A percentile compares a stretch with the other conserved stretches of the same genome.
Evolutionary conservation across 352 stramenopile genomes (phyloP).

Genomic region (Globisporangium viniferum): DNA sequence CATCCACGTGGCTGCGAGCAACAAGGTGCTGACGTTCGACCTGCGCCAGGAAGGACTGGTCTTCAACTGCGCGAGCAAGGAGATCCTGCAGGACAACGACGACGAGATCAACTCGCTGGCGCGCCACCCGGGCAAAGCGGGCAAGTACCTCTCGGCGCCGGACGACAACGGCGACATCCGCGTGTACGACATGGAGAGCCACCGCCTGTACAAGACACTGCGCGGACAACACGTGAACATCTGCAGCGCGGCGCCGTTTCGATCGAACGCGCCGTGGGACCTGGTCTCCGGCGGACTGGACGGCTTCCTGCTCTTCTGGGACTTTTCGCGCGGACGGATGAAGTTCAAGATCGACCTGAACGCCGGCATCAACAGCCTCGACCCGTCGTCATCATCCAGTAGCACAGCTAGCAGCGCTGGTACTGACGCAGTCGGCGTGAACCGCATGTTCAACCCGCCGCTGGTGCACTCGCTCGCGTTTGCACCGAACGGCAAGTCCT

Average conservation of each 20-base stretch:
- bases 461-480: conserved; percentile 70
- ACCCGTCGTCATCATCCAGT: not conserved
- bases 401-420: not conserved
- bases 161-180: conserved; percentile 71
- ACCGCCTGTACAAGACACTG: conserved; percentile 63
- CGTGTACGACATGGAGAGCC: conserved; percentile 57
- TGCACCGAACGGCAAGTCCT: conserved; percentile 54
- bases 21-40: conserved; percentile 70
- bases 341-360: conserved; percentile 75
- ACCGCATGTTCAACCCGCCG: conserved; percentile 74
- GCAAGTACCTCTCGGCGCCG: conserved; percentile 55
- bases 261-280: conserved; percentile 68
- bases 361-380: conserved; percentile 35
- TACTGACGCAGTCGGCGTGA: conserved; percentile 18
- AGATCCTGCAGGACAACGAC: conserved; percentile 57
- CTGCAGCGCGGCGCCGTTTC: conserved; percentile 64
- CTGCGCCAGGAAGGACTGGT: conserved; percentile 56
- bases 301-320: conserved; percentile 70
- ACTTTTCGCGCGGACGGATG: conserved; percentile 63
- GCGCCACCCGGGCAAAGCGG: conserved; percentile 41
- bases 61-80: conserved; percentile 45
- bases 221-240: conserved; percentile 67
- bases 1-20: conserved; percentile 56
- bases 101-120: conserved; percentile 71
- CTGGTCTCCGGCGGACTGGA: conserved; percentile 72